These are phyloP conservation scores for Eucalyptus sp. DNA, from an alignment of 345 rosid species.

Conservation along the genomic window DNA sequence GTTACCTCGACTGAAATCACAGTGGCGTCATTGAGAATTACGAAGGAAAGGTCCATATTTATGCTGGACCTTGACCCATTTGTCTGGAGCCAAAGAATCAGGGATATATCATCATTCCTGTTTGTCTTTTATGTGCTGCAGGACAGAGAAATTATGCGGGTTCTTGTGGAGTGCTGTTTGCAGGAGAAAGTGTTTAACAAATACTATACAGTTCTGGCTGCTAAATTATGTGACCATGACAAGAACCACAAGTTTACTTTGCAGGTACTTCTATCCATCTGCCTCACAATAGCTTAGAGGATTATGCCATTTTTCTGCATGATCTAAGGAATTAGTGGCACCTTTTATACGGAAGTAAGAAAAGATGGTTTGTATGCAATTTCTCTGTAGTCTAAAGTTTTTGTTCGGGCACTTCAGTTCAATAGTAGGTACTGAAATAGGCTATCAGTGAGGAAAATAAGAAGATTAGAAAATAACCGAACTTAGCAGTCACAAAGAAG, in stretches of 20 bases:
- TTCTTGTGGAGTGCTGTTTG: slow-evolving; percentile 78
- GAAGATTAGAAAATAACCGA: not conserved
- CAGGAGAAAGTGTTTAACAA: slow-evolving; percentile 85
- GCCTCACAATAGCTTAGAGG: not conserved
- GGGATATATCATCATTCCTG: not conserved
- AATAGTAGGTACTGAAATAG: not conserved
- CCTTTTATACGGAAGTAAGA: not conserved
- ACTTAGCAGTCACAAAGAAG: not conserved
- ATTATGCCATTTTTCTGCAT: not conserved
- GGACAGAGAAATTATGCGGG: slow-evolving; percentile 93
- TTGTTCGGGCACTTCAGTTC: not conserved
- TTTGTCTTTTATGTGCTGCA: slow-evolving; percentile 7
- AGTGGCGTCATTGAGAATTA: not conserved
- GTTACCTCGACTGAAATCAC: not conserved
- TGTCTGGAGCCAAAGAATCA: not conserved
- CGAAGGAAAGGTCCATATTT: not conserved
- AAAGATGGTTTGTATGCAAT: not conserved
- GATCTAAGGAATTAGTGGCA: not conserved
- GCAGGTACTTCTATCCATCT: slow-evolving; percentile 35
- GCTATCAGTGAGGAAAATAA: not conserved
- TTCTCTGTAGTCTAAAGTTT: not conserved
- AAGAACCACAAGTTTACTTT: slow-evolving; percentile 84
- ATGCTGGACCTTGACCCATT: not conserved
- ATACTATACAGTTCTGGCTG: slow-evolving; percentile 66
- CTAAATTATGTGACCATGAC: slow-evolving; percentile 76